phyloP scores from a whole-genome alignment of 108 stramenopile genomes.

The Cyclostephanos invisitatus region DNA sequence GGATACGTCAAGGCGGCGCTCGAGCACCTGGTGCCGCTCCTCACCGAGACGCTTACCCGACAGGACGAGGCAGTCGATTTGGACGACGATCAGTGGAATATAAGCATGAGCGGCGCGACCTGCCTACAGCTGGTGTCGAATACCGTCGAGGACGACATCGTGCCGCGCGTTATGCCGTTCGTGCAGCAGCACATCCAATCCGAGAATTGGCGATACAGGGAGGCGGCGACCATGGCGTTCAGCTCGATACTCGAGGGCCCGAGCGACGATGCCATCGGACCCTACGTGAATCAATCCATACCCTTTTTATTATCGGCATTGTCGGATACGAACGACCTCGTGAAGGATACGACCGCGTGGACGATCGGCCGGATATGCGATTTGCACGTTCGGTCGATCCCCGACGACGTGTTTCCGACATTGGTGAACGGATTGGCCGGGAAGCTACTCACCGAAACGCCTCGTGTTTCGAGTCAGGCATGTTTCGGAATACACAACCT shows the following conservation, averaged over 20 bases:
- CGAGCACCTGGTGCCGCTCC: slow-evolving; percentile 76
- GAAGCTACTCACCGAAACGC: slow-evolving; percentile 72
- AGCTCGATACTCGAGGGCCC: slow-evolving; percentile 90
- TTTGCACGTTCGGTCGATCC: slow-evolving; percentile 80
- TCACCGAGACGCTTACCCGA: slow-evolving; percentile 85
- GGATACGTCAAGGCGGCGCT: slow-evolving; percentile 82
- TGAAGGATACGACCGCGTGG: slow-evolving; percentile 93
- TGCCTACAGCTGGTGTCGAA: slow-evolving; percentile 81
- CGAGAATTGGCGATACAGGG: slow-evolving; percentile 89
- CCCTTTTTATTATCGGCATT: slow-evolving; percentile 80
- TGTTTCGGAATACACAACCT: slow-evolving; percentile 93
- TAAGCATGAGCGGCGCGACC: slow-evolving; percentile 88
- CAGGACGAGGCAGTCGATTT: slow-evolving; percentile 87
- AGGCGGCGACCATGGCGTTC: slow-evolving; percentile 95
- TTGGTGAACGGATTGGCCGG: slow-evolving; percentile 74
- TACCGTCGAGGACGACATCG: slow-evolving; percentile 85
- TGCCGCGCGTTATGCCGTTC: slow-evolving; percentile 86
- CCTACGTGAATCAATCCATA: slow-evolving; percentile 81
- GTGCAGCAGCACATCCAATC: slow-evolving; percentile 84
- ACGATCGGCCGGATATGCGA: slow-evolving; percentile 91
- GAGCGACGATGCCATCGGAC: slow-evolving; percentile 69
- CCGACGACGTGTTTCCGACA: slow-evolving; percentile 73
- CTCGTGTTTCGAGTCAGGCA: slow-evolving; percentile 85
- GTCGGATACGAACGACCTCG: slow-evolving; percentile 76
- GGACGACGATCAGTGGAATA: slow-evolving; percentile 81